Percentiles rank a stretch among this genome's conserved stretches.
phyloP scores from a whole-genome alignment of 371 early-diverging fungal genomes.

The Actinomortierella wolfii region DNA sequence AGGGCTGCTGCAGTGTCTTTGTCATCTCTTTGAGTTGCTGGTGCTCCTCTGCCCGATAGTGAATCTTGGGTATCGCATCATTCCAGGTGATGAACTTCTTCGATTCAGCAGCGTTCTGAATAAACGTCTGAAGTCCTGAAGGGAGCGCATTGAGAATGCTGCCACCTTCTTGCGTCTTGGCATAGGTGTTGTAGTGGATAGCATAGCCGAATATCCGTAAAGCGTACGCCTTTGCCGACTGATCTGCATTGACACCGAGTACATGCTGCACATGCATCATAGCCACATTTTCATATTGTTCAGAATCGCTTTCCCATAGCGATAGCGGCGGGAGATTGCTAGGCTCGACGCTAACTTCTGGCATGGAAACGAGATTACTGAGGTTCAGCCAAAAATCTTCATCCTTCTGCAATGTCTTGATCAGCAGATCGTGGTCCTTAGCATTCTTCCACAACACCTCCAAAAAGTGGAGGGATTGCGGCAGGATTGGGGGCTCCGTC shows the following conservation, averaged over 20 bases:
- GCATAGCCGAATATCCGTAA: conserved; percentile 37
- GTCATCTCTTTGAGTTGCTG: conserved; percentile 22
- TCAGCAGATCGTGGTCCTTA: conserved; percentile 30
- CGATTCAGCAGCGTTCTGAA: conserved; percentile 11
- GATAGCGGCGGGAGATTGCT: conserved; percentile 18
- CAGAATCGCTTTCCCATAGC: conserved; percentile 15
- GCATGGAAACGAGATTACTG: conserved; percentile 12
- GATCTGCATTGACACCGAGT: conserved; percentile 22
- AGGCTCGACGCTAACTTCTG: conserved; percentile 18
- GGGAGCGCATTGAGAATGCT: conserved; percentile 13
- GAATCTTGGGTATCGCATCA: conserved; percentile 32
- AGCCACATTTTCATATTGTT: conserved; percentile 14
- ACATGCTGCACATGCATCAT: conserved; percentile 16
- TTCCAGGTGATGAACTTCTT: conserved; percentile 30
- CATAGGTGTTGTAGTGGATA: conserved; percentile 24
- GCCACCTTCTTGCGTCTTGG: conserved; percentile 1
- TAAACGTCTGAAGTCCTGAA: conserved; percentile 25
- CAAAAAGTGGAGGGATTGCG: conserved; percentile 33
- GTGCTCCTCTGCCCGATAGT: conserved; percentile 24
- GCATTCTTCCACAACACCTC: conserved; percentile 39
- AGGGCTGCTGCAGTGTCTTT: conserved; percentile 8
- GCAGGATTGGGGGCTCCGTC: conserved; percentile 22
- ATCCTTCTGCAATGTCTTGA: conserved; percentile 28
- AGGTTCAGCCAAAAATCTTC: conserved; percentile 35
- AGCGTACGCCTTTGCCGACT: conserved; percentile 26